Conservation (phyloP, 1,139 yeast species). For the Candida pseudoviswanathii region DNA sequence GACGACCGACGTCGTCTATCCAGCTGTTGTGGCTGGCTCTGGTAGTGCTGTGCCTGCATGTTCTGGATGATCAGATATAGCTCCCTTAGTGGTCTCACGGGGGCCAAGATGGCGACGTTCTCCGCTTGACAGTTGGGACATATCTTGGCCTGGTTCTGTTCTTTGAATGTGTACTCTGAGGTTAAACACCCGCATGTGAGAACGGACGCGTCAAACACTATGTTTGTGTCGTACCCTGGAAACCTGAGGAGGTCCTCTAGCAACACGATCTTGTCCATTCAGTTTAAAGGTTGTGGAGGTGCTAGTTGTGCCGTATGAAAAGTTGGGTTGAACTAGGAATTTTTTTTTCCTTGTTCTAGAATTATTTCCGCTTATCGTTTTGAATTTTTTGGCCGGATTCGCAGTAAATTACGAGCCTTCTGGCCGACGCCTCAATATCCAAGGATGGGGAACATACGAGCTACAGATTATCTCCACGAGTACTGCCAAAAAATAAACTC, state of each 20-base stretch:
- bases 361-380: background rate
- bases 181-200: conserved; percentile 74
- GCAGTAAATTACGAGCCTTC: background rate
- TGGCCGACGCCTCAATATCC: background rate
- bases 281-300: no score
- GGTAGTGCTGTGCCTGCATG: conserved; percentile 11
- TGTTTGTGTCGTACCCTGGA: conserved; percentile 24
- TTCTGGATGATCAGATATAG: conserved; percentile 43
- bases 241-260: conserved; percentile 35
- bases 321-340: background rate
- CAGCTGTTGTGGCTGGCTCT: background rate
- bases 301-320: background rate
- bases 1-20: conserved; percentile 24
- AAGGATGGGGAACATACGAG: background rate
- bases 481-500: background rate
- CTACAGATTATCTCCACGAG: no score
- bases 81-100: conserved; percentile 54
- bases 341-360: background rate
- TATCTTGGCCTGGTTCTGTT: conserved; percentile 21
- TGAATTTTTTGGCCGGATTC: background rate
- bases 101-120: conserved; percentile 40
- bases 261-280: conserved; percentile 30
- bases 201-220: conserved; percentile 53
- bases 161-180: conserved; percentile 47
- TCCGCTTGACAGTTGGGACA: conserved; percentile 55